A percentile compares a stretch with the other conserved stretches of the same genome.
Conservation (phyloP, 1,284 basidiomycete genomes). For the Xerocomus nothofagi region DNA sequence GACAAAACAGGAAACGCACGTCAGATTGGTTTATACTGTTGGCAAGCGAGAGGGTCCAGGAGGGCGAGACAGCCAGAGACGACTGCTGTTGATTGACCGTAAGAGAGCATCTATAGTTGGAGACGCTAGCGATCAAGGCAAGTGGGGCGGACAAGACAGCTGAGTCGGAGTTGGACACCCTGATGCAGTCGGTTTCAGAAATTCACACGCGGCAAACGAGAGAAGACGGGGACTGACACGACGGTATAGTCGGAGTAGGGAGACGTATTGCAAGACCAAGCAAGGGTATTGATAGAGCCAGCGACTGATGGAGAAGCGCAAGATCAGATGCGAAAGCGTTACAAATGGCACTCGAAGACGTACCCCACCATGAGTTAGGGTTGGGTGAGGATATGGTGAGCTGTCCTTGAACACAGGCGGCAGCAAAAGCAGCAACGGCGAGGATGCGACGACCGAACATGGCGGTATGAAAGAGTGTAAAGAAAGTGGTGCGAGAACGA, state of each 20-base stretch:
- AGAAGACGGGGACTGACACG: constrained; percentile 36
- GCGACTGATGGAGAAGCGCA: constrained; percentile 28
- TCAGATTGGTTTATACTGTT: constrained; percentile 58
- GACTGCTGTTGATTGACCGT: constrained; percentile 50
- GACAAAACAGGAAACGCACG: constrained; percentile 37
- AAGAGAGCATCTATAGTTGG: constrained; percentile 62
- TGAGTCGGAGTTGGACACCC: constrained; percentile 42
- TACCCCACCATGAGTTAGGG: constrained; percentile 48
- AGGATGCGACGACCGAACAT: constrained; percentile 43
- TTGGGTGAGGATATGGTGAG: constrained; percentile 39
- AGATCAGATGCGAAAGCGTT: neutral
- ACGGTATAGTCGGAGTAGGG: constrained; percentile 41
- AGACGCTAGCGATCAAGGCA: constrained; percentile 50
- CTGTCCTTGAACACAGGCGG: constrained; percentile 37
- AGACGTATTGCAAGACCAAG: constrained; percentile 43
- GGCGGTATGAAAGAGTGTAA: constrained; percentile 15
- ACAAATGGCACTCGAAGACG: constrained; percentile 19
- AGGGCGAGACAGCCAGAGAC: constrained; percentile 42
- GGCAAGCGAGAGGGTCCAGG: constrained; percentile 60
- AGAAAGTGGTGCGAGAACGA: constrained; percentile 24
- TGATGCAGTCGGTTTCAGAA: constrained; percentile 22
- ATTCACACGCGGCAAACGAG: neutral
- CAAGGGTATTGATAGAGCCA: constrained; percentile 38
- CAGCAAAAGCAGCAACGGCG: constrained; percentile 37
- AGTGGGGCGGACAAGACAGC: constrained; percentile 35